Percentiles rank a stretch among this genome's conserved stretches.
phyloP scores from a whole-genome alignment of 441 rosid species.

The Iberis amara region DNA sequence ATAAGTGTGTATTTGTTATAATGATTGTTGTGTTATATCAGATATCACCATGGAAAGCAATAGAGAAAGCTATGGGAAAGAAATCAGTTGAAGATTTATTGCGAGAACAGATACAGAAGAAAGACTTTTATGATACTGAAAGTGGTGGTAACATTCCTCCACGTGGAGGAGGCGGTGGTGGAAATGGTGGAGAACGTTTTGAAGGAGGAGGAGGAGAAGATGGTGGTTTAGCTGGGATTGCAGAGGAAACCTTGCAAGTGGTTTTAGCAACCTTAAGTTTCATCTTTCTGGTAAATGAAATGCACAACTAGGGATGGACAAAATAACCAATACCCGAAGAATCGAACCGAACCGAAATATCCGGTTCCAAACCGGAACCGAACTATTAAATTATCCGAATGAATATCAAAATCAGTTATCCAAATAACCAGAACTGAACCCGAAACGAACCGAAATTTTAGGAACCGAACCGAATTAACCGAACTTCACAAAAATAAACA shows the following conservation, averaged over 20 bases:
- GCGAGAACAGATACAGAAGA: conserved; percentile 55
- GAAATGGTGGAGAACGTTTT: conserved; percentile 28
- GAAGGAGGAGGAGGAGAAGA: conserved; percentile 32
- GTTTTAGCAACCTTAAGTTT: conserved; percentile 65
- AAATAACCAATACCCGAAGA: background rate
- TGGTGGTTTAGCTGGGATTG: conserved; percentile 33
- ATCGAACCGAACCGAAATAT: no score
- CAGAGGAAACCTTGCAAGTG: conserved; percentile 63
- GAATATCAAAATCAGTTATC: no score
- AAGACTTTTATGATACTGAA: conserved; percentile 45
- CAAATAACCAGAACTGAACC: no score
- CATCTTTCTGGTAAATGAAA: conserved; percentile 47
- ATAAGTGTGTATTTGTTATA: background rate
- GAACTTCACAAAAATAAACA: background rate
- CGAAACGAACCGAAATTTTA: no score
- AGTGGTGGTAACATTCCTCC: conserved; percentile 44
- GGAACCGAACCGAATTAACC: no score
- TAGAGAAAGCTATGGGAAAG: conserved; percentile 43
- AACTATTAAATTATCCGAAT: no score
- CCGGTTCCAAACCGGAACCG: no score
- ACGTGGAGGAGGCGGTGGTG: conserved; percentile 46
- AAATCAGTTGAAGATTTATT: conserved; percentile 57
- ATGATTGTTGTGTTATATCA: conserved; percentile 11
- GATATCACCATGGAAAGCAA: conserved; percentile 48
- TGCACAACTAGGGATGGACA: background rate